These are phyloP conservation scores for Xanthoparmelia taractica DNA, from an alignment of 495 filamentous ascomycete genomes.

Conservation along the genomic window DNA sequence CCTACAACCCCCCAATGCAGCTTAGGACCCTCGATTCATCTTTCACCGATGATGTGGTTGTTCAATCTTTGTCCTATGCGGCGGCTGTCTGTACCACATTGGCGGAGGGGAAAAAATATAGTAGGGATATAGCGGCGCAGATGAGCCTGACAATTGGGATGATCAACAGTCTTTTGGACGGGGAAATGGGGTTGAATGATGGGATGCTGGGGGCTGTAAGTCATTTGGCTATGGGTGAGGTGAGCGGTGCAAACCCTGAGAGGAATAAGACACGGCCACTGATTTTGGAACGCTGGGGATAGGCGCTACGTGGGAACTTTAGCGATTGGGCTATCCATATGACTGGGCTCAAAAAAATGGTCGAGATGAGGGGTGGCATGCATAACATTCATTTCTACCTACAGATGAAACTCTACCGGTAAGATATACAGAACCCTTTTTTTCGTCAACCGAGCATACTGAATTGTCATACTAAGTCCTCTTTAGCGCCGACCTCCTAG, in stretches of 20 bases:
- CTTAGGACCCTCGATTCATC: neutral
- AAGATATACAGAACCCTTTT: neutral
- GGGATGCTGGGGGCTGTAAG: neutral
- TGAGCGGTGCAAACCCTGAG: neutral
- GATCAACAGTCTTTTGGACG: neutral
- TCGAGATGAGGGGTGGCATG: neutral
- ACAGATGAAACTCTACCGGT: neutral
- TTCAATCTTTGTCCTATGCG: neutral
- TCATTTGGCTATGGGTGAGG: neutral
- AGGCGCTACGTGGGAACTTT: neutral
- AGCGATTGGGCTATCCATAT: neutral
- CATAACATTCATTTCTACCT: neutral
- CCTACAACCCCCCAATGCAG: neutral
- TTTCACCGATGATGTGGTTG: neutral
- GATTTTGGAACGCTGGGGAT: neutral
- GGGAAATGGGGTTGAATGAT: neutral
- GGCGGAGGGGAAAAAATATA: neutral
- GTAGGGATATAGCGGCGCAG: neutral
- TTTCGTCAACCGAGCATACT: neutral
- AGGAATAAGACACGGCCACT: neutral
- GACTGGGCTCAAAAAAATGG: neutral
- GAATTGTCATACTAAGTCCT: neutral
- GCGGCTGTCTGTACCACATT: neutral
- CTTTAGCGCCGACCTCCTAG: neutral
- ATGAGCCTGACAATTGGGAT: neutral